phyloP scores from a whole-genome alignment of 2,329 filamentous ascomycete species.

The Pseudogymnoascus sp. region DNA sequence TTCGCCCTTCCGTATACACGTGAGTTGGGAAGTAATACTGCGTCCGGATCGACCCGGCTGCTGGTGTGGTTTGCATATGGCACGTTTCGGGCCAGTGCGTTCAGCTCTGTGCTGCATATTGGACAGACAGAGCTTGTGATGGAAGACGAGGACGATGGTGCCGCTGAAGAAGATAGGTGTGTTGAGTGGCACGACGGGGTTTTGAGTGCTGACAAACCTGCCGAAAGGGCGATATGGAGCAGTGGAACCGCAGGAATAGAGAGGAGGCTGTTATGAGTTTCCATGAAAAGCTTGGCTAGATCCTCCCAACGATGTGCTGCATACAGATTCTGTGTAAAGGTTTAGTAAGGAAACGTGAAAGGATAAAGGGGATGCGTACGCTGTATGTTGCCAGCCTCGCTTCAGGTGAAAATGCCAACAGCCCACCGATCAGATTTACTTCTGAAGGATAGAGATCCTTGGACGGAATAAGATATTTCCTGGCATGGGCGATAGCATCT shows the following conservation, averaged over 20 bases:
- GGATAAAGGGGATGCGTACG: background rate
- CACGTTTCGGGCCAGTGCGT: conserved; percentile 77
- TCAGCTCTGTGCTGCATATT: conserved; percentile 92
- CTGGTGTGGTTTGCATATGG: conserved; percentile 94
- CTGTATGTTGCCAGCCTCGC: conserved; percentile 49
- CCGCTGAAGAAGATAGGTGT: conserved; percentile 22
- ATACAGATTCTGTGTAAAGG: conserved; percentile 54
- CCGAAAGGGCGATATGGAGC: conserved; percentile 81
- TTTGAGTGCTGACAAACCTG: conserved; percentile 88
- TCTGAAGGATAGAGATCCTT: conserved; percentile 58
- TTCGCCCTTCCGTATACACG: conserved; percentile 72
- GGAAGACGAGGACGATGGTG: conserved; percentile 26
- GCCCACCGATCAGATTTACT: conserved; percentile 64
- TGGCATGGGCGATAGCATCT: conserved; percentile 74
- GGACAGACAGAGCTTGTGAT: conserved; percentile 66
- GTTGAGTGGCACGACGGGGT: conserved; percentile 81
- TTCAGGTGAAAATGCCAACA: conserved; percentile 65
- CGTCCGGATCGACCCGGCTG: conserved; percentile 81
- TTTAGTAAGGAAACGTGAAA: background rate
- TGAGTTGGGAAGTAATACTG: conserved; percentile 78
- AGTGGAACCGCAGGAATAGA: conserved; percentile 74
- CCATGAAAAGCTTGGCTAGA: conserved; percentile 71
- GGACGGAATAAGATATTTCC: conserved; percentile 68
- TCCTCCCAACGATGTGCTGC: conserved; percentile 61
- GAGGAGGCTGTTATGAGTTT: conserved; percentile 79